Conservation (phyloP, 2,329 filamentous ascomycete genomes). For the Leptodontidium sp. region DNA sequence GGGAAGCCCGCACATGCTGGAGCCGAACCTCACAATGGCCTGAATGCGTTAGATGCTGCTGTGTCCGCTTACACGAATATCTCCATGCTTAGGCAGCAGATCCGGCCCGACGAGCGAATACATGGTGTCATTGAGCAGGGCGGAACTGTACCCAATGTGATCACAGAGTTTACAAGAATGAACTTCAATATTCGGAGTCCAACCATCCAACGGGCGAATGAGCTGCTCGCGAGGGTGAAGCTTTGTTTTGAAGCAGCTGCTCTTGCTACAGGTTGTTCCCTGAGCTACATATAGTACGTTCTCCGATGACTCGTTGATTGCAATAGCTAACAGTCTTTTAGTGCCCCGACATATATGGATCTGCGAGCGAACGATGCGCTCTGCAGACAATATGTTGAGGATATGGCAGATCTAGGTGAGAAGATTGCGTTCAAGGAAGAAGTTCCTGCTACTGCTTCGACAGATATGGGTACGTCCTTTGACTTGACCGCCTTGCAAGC, state of each 20-base stretch:
- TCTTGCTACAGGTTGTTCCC: slow-evolving; percentile 37
- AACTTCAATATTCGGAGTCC: slow-evolving; percentile 36
- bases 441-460: slow-evolving; percentile 17
- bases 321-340: slow-evolving; percentile 17
- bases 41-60: slow-evolving; percentile 52
- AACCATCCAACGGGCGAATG: slow-evolving; percentile 32
- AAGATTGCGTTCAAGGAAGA: neutral
- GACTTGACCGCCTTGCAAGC: too few species aligned
- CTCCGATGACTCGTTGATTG: neutral
- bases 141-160: slow-evolving; percentile 52
- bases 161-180: slow-evolving; percentile 38
- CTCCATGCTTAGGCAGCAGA: slow-evolving; percentile 46
- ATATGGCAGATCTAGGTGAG: neutral
- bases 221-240: slow-evolving; percentile 32
- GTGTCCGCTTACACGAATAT: slow-evolving; percentile 48
- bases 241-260: slow-evolving; percentile 42
- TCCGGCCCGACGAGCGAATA: slow-evolving; percentile 42
- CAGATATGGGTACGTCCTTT: slow-evolving; percentile 43
- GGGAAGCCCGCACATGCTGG: slow-evolving; percentile 50
- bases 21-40: slow-evolving; percentile 49
- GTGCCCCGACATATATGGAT: slow-evolving; percentile 28
- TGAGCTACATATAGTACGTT: slow-evolving; percentile 46
- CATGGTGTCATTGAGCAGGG: slow-evolving; percentile 51
- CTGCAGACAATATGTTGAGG: neutral
- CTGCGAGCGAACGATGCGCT: neutral